Conservation (phyloP, 768 basidiomycete species). For the Favolaschia claudopus region DNA sequence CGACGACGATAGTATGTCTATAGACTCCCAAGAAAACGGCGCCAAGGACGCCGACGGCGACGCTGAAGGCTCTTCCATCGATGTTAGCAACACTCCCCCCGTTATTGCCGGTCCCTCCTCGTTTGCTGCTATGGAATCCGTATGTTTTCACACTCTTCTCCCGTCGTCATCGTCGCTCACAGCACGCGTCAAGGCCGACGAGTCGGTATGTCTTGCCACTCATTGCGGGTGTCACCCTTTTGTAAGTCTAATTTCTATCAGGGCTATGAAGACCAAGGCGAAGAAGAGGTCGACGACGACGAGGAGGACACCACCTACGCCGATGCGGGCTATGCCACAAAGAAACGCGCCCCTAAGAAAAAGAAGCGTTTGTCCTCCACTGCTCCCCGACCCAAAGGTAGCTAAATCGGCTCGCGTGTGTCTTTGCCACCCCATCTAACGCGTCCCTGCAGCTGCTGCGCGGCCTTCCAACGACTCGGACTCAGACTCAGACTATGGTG, state of each 20-base stretch:
- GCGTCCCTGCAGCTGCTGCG: constrained; percentile 45
- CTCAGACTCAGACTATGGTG: constrained; percentile 88
- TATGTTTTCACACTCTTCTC: constrained; percentile 37
- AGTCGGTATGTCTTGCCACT: constrained; percentile 61
- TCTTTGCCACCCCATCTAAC: constrained; percentile 27
- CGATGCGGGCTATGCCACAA: constrained; percentile 77
- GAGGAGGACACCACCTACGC: constrained; percentile 83
- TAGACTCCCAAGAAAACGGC: constrained; percentile 69
- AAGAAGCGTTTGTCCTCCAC: constrained; percentile 62
- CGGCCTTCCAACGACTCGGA: constrained; percentile 71
- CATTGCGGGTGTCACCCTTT: constrained; percentile 26
- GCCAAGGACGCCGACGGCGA: constrained; percentile 70
- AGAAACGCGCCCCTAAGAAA: constrained; percentile 74
- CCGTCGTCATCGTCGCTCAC: constrained; percentile 17
- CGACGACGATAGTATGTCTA: constrained; percentile 22
- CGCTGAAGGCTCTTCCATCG: constrained; percentile 42
- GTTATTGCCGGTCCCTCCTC: constrained; percentile 49
- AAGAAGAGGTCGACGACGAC: constrained; percentile 66
- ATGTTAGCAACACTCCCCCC: no score
- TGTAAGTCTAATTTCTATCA: constrained; percentile 33
- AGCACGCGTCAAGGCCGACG: constrained; percentile 52
- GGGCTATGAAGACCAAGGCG: constrained; percentile 65
- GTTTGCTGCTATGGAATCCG: constrained; percentile 45
- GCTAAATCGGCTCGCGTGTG: constrained; percentile 20
- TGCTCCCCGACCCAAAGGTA: constrained; percentile 67